Evolutionary conservation across 177 flowering plant genomes (phyloP), one percentile per base, ranked within the genome.

Genomic region (Vitis hybrid): DNA sequence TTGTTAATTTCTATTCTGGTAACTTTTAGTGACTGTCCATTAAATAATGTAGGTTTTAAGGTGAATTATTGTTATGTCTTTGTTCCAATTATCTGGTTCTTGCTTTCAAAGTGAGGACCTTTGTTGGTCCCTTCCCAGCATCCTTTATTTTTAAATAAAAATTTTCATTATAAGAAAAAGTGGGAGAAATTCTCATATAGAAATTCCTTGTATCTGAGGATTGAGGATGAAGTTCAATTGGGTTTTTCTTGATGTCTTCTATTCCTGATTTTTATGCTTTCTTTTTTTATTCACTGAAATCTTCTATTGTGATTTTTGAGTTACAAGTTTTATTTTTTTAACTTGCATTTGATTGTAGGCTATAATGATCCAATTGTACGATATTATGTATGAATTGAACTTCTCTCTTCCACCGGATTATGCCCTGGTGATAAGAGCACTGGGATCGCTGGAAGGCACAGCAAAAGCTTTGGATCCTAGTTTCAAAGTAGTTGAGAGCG

Each of bases 401-500:
- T 94, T 94, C 79, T 87, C 92, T 57, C 89, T 94, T 55, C 99
- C 99, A 30, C 99, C 99, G 9, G 99, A 94, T 76, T 92, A 94
- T 82, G 98, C 98, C 2, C 76, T 92, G 76, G 98, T 94, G 57
- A 85, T 90, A 70, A 87, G 97, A 81, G 92, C 98, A 24, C 81
- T 94, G 65, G 98, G 98, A 73, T 88, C 98, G 55, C 84, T 94
- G 48, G 99, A 94, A 83, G 99, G 99, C 80, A 94, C 98, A 11
- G 98, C 97, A 35, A 94, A 94, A 82, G 88, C 86, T 64, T 80
- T 94, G 65, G 99, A 94, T 78, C 97, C 97, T 70, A 88, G 81
- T 60, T 94, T 94, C 79, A 85, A 89, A 73, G 97, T 94, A 60
- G 82, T 94, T 20, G 97, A 94, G 79, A 94, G 96, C 78, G 93